Base-by-base conservation (phyloP, 306 rosid genomes). In the Cucumis melo region DNA sequence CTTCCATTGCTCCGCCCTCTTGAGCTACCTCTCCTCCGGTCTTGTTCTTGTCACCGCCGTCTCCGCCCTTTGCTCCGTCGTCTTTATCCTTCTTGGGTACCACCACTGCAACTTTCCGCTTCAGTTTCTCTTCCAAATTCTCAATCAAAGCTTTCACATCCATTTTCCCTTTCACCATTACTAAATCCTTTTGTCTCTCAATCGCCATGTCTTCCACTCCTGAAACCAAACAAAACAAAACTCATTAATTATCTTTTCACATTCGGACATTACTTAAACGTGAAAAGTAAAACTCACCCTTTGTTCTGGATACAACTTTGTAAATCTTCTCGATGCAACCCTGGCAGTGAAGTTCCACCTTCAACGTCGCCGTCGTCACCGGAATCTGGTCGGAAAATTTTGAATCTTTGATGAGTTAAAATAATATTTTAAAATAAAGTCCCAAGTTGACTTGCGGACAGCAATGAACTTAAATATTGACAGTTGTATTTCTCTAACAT, bases 281-380 rank as follows among this genome's bases (percentile, higher is more conserved):
- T 60, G 29, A 46, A 66, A 66, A 66, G 14, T 17, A 13, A 50
- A 68, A 6, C 24, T 20, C 21, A 89, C 98, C 98, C 86, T 83
- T 87, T 29, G 85, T 85, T 83, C 82, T 89, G 14, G 27, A 64
- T 16, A 89, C 78, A 0, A 38, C 65, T 24, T 4, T 91, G 29
- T 48, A 77, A 74, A 93, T 86, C 87, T 80, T 89, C 51, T 73
- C 48, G 10, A 81, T 63, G 82, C 97, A 93, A 0, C 98, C 98
- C 48, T 88, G 88, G 70, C 97, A 91, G 80, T 88, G 96, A 21
- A 82, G 66, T n/a, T 58, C 58, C 78, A 93, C 86, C 91, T 91
- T 93, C 79, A 91, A 56, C 4, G 87, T 84, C 82, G 82, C 82
- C 78, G 93, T 87, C 51, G 87, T 88, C 83, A 85, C 87, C 66